phyloP scores from a whole-genome alignment of 441 rosid species.

The Arabidopsis hybrid region DNA sequence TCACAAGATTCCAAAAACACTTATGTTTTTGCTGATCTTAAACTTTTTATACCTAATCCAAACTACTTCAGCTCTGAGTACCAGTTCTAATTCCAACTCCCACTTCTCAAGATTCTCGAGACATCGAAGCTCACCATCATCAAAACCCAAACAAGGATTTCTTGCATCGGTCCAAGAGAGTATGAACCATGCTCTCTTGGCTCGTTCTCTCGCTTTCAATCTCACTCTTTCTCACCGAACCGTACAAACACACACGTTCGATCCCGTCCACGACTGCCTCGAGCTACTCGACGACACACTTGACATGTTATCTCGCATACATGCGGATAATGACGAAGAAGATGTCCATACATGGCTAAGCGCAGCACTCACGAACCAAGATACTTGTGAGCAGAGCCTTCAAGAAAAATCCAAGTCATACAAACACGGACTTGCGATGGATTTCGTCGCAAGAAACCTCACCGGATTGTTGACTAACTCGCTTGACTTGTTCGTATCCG shows the following conservation, averaged over 20 bases:
- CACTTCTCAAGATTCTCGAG: conserved; percentile 56
- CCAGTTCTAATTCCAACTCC: conserved; percentile 35
- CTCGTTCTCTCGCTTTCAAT: conserved; percentile 45
- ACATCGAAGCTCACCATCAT: conserved; percentile 35
- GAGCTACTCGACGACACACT: conserved; percentile 61
- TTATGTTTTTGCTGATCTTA: conserved; percentile 18
- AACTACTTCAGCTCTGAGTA: conserved; percentile 18
- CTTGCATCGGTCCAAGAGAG: conserved; percentile 45
- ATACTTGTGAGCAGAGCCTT: conserved; percentile 50
- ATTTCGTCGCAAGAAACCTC: conserved; percentile 45
- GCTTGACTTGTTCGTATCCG: conserved; percentile 38
- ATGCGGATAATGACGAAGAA: conserved; percentile 16
- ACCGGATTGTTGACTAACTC: conserved; percentile 44
- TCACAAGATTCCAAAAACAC: conserved; percentile 14
- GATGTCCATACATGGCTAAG: conserved; percentile 53
- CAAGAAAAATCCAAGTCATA: conserved; percentile 29
- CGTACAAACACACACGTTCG: neutral
- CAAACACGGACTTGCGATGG: conserved; percentile 24
- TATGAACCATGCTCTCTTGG: conserved; percentile 45
- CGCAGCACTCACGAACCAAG: conserved; percentile 54
- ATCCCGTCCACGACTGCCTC: conserved; percentile 50
- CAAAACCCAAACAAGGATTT: conserved; percentile 42
- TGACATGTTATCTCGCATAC: conserved; percentile 49
- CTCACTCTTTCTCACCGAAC: conserved; percentile 37
- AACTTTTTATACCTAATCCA: conserved; percentile 28